phyloP scores from a whole-genome alignment of 441 rosid genomes.

The Erodium moschatum region DNA sequence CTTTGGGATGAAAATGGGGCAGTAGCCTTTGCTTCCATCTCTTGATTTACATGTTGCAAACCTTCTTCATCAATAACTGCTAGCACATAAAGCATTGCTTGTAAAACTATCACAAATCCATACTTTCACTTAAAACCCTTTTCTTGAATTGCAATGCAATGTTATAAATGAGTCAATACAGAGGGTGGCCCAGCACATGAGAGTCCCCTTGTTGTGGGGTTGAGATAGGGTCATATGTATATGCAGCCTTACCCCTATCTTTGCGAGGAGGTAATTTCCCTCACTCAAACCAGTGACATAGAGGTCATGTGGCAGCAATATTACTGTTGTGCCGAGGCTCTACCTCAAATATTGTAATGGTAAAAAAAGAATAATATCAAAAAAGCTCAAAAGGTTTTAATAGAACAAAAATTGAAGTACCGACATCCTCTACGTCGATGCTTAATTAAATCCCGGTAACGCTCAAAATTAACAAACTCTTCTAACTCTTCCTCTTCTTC shows the following conservation, averaged over 20 bases:
- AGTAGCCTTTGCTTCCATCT: constrained; percentile 64
- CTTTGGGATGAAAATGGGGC: constrained; percentile 54
- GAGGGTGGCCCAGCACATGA: background rate
- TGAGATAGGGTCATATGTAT: too few species aligned
- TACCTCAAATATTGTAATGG: background rate
- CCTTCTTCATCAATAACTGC: constrained; percentile 86
- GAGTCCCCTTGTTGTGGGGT: background rate
- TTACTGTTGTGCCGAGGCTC: background rate
- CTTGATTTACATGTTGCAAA: constrained; percentile 71
- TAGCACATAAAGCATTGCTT: constrained; percentile 26
- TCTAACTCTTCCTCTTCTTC: constrained; percentile 92
- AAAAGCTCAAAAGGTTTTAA: constrained; percentile 18
- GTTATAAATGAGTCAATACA: constrained; percentile 10
- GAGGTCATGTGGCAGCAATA: background rate
- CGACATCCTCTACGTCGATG: constrained; percentile 46
- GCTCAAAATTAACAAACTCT: constrained; percentile 99
- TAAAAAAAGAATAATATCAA: background rate
- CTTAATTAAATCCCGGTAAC: constrained; percentile 99
- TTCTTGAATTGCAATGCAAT: constrained; percentile 18
- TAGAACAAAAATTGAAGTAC: constrained; percentile 24
- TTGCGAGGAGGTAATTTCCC: background rate
- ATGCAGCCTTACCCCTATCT: background rate
- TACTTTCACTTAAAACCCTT: constrained; percentile 11
- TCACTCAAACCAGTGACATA: background rate
- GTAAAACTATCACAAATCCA: constrained; percentile 25